Percentiles rank a stretch among this genome's conserved stretches.
These are phyloP conservation scores for Epichloe gansuensis DNA, from an alignment of 2,329 filamentous ascomycete species.

Conservation along the genomic window DNA sequence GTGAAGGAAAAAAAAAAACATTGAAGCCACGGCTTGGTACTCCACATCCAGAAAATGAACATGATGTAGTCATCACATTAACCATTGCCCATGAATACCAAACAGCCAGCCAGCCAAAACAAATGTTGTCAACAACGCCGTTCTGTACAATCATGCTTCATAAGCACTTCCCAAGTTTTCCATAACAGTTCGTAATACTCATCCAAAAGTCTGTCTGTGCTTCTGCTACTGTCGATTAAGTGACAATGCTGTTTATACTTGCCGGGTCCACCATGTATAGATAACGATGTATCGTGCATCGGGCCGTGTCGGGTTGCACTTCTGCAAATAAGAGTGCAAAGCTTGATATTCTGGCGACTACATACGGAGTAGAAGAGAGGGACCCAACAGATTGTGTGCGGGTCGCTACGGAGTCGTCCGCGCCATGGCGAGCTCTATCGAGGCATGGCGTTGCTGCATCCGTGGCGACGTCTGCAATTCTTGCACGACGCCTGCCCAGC, in stretches of 20 bases:
- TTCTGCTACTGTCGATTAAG: not conserved
- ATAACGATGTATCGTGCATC: not conserved
- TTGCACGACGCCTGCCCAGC: slow-evolving; percentile 51
- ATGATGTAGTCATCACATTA: not conserved
- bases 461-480: slow-evolving; percentile 48
- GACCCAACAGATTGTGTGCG: not conserved
- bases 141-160: slow-evolving; percentile 15
- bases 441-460: slow-evolving; percentile 49
- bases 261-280: not conserved
- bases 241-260: slow-evolving; percentile 4
- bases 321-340: not conserved
- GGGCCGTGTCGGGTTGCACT: not conserved
- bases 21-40: slow-evolving; percentile 13
- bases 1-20: not conserved
- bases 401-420: slow-evolving; percentile 10
- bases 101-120: not conserved
- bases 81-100: not conserved
- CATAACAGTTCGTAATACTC: slow-evolving; percentile 3
- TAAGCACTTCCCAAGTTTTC: slow-evolving; percentile 4
- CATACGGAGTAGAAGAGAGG: not conserved
- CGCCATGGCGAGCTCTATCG: slow-evolving; percentile 45
- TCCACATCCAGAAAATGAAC: not conserved
- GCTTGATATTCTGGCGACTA: not conserved
- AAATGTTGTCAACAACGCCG: slow-evolving; percentile 1
- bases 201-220: not conserved